Evolutionary conservation across 78 protist genomes (phyloP), one percentile per base, ranked within the genome.

Genomic region (Polysphondylium violaceum): DNA sequence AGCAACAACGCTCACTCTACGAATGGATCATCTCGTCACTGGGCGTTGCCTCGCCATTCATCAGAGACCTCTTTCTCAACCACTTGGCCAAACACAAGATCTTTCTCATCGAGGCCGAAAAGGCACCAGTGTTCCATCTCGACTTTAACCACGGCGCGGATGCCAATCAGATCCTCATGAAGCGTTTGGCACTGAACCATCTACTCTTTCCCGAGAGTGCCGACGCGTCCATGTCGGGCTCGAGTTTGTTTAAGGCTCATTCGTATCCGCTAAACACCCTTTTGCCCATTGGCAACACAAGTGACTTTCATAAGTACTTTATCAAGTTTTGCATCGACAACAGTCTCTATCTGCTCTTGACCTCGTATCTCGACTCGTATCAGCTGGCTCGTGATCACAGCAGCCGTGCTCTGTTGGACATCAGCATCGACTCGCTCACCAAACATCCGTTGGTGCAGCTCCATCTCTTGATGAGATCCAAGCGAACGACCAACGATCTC

Each of bases 31-130:
- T 53, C 25, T 38, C n/a, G 27, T 65, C 76, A 14, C 25, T 79
- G 31, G n/a, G 35, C 16, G 50, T 58, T 2, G 40, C 76, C 11
- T 14, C 65, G n/a, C 89, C 75, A 79, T 60, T 47, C 14, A 59
- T 67, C 4, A 64, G 65, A 51, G 89, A 79, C 14, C n/a, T 79
- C 14, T 68, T 79, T 27, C 27, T 79, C 14, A 79, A 79, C 55
- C 89, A 79, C 19, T n/a, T 79, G 25, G 89, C 89, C n/a, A 79
- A 33, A 43, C 59, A 55, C 35, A 47, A 76, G 51, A 68, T 79
- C 23, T 79, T 67, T 19, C 11, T 79, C 17, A 7, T 67, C 1
- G 89, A 79, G 23, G 41, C 50, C 38, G 89, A 79, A 40, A 40
- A 38, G 4, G 17, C 44, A 23, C 77, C 89, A 31, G 27, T 71